Evolutionary conservation across 2,329 filamentous ascomycete species (phyloP).

Genomic region (Daldinia eschscholtzii): DNA sequence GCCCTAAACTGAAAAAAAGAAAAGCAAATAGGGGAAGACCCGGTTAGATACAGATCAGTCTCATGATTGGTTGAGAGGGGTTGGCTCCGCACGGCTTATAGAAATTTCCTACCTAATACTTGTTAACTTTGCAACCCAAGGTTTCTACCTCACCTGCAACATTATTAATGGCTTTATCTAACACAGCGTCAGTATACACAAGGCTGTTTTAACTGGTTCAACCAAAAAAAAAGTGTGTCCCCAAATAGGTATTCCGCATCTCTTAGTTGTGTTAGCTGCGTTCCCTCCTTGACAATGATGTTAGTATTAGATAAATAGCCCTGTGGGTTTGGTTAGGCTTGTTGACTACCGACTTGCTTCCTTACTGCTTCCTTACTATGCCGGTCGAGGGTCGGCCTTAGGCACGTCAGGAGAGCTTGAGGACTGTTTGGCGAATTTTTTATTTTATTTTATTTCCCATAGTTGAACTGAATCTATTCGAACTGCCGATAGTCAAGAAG

Average conservation of each 20-base stretch:
- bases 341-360: not conserved
- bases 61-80: slow-evolving; percentile 37
- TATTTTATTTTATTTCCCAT: not conserved
- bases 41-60: slow-evolving; percentile 22
- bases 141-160: slow-evolving; percentile 1
- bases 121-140: slow-evolving; percentile 29
- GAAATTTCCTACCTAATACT: slow-evolving; percentile 23
- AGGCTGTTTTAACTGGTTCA: slow-evolving; percentile 15
- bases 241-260: slow-evolving; percentile 4
- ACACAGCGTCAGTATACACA: slow-evolving; percentile 25
- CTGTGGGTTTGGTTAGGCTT: not conserved
- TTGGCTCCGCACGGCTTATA: slow-evolving; percentile 39
- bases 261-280: not conserved
- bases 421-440: not conserved
- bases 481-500: not conserved
- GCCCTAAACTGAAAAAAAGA: slow-evolving; percentile 35
- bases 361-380: not conserved
- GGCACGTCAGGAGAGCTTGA: not conserved
- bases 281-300: not conserved
- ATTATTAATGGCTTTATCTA: slow-evolving; percentile 10
- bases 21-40: slow-evolving; percentile 32
- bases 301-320: slow-evolving; percentile 1
- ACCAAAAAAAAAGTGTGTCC: not conserved
- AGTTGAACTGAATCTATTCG: not conserved
- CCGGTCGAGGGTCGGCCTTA: not conserved